Conservation (phyloP, 768 basidiomycete species). For the Naganishia friedmannii region DNA sequence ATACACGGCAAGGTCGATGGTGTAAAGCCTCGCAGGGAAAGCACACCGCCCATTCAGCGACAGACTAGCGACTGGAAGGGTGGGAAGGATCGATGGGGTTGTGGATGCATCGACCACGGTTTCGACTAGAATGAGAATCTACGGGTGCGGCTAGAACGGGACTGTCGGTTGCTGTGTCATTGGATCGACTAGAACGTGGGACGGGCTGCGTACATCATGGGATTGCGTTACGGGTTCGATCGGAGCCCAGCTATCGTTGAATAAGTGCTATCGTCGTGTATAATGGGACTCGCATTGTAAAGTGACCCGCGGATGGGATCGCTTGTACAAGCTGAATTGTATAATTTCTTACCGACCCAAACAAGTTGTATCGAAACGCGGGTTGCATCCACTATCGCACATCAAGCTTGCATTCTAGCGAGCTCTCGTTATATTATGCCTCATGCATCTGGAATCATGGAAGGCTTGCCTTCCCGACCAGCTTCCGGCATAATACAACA, state of each 20-base stretch:
- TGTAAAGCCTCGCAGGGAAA: constrained; percentile 7
- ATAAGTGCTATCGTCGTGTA: constrained; percentile 4
- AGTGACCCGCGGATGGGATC: constrained; percentile 3
- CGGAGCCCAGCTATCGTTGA: not conserved
- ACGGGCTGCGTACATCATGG: not conserved
- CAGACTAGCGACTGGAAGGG: not conserved
- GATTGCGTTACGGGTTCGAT: no score
- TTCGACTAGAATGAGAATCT: constrained; percentile 1
- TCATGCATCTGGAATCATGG: not conserved
- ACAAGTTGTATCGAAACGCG: not conserved
- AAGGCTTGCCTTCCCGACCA: not conserved
- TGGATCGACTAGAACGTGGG: not conserved
- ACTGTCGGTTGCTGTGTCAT: not conserved
- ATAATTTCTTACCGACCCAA: not conserved
- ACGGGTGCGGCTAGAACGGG: not conserved
- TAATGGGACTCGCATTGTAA: not conserved
- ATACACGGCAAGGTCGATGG: constrained; percentile 14
- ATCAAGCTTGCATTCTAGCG: not conserved
- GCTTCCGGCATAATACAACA: constrained; percentile 2
- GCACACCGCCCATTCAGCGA: constrained; percentile 6
- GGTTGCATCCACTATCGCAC: not conserved
- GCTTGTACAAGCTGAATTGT: constrained; percentile 6
- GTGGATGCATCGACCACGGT: constrained; percentile 15
- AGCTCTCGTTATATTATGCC: not conserved
- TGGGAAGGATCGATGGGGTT: constrained; percentile 13